Percentiles rank a stretch among this genome's conserved stretches.
Conservation (phyloP, 208 protist genomes). For the Borovskyia barvae region DNA sequence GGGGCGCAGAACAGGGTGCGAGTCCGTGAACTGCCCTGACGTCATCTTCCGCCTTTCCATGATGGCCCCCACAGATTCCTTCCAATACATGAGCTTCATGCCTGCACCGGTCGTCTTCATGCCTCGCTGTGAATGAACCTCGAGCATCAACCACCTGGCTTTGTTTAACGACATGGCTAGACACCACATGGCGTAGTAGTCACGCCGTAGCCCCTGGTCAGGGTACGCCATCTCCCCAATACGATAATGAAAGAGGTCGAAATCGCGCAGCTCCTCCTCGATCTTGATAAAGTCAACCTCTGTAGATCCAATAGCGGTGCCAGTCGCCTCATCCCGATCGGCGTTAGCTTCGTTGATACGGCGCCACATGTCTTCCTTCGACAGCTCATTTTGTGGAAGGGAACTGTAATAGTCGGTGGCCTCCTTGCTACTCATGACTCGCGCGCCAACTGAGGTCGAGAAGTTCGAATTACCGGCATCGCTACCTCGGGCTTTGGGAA, state of each 20-base stretch:
- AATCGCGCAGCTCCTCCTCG: constrained; percentile 70
- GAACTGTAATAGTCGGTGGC: constrained; percentile 74
- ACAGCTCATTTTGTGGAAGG: constrained; percentile 74
- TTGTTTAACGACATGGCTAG: constrained; percentile 86
- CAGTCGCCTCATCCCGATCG: constrained; percentile 31
- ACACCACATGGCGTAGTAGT: constrained; percentile 88
- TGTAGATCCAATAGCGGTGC: constrained; percentile 32
- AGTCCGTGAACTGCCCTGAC: constrained; percentile 82
- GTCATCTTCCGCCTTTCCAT: constrained; percentile 67
- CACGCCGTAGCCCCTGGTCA: constrained; percentile 52
- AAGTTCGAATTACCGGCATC: background rate
- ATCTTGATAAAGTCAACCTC: constrained; percentile 85
- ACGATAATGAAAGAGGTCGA: constrained; percentile 82
- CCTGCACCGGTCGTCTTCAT: constrained; percentile 89
- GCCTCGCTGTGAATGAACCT: constrained; percentile 82
- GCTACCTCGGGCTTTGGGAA: background rate
- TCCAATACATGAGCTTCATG: constrained; percentile 90
- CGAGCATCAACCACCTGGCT: constrained; percentile 89
- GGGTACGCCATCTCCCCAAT: constrained; percentile 76
- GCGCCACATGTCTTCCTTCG: constrained; percentile 88
- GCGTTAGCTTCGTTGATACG: constrained; percentile 57
- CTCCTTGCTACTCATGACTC: constrained; percentile 33
- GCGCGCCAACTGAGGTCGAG: constrained; percentile 3
- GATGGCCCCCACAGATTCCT: constrained; percentile 62
- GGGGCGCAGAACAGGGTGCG: constrained; percentile 79